These are phyloP conservation scores for Corynascus novoguineensis DNA, from an alignment of 495 filamentous ascomycete species.

Conservation along the genomic window DNA sequence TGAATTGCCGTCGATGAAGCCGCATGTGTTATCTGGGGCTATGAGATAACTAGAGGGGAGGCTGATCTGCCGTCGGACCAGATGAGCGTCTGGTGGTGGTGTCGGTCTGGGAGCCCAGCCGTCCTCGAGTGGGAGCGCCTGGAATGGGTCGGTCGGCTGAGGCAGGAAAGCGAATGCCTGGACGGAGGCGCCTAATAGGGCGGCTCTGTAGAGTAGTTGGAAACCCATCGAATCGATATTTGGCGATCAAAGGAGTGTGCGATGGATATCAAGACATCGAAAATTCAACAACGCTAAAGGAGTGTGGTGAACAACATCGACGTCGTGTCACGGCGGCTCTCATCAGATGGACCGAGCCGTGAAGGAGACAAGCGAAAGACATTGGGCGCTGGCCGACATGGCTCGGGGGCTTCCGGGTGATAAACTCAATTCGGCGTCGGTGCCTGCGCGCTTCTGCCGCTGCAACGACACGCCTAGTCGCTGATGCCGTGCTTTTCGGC, in stretches of 20 bases:
- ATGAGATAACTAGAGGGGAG: conserved; percentile 33
- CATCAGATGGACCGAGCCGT: conserved; percentile 1
- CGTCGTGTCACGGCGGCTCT: conserved; percentile 3
- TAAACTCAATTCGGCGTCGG: background rate
- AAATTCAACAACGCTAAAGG: background rate
- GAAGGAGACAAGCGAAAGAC: conserved; percentile 2
- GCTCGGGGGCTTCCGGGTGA: background rate
- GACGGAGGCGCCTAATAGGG: conserved; percentile 31
- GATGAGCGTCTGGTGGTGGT: conserved; percentile 25
- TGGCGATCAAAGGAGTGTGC: background rate
- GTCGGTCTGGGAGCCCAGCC: conserved; percentile 31
- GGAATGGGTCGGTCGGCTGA: conserved; percentile 24
- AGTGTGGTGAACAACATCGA: conserved; percentile 2
- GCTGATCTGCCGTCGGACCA: conserved; percentile 28
- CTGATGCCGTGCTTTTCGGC: background rate
- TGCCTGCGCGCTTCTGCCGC: background rate
- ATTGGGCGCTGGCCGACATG: background rate
- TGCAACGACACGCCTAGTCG: background rate
- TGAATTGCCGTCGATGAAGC: conserved; percentile 37
- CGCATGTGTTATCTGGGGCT: conserved; percentile 47
- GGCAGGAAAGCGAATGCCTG: conserved; percentile 35
- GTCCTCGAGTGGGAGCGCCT: conserved; percentile 17
- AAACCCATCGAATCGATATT: conserved; percentile 11
- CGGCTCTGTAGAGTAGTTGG: conserved; percentile 13
- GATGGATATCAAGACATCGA: background rate